Base-by-base conservation (phyloP, 331 rosid species). In the Telfairia occidentalis region DNA sequence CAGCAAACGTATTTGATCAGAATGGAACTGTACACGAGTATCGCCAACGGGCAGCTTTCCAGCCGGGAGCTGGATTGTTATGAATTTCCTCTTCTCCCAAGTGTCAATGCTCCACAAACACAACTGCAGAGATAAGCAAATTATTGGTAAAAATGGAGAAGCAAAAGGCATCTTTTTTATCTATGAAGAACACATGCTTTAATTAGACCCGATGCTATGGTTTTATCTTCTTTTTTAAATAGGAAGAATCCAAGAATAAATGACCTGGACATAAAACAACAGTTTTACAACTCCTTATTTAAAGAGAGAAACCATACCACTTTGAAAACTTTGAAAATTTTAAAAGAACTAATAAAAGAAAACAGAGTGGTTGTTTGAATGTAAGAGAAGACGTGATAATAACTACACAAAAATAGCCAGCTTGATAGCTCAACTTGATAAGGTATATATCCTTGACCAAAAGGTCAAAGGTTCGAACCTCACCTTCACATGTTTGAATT, bases 41-140 rank as follows among this genome's bases (percentile, higher is more conserved):
- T 86, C 92, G 38, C 97, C 91, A 32, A 59, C 85, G 64, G 89
- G 82, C 9, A 91, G 75, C 89, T 87, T 92, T 78, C 90, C 96
- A 12, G 84, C 81, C 4, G 91, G 90, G 53, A 88, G 63, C 71
- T 85, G 95, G 74, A 92, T 77, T 71, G 88, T 66, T 61, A 86
- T 55, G 18, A 85, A 82, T 75, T 90, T 89, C 78, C 94, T 87
- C 88, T 92, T 92, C 87, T 90, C 97, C 97, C 97, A 92, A 34
- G 90, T 80, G 84, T 90, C 96, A 81, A 92, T 88, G 85, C 84
- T 90, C 95, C 96, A 90, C 54, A 89, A 81, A 61, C 92, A 90
- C 4, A 92, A 84, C 88, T 92, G 89, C 78, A 76, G 46, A 45
- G 78, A 35, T 40, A 80, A 77, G 63, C 10, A 59, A 59, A 60